phyloP scores from a whole-genome alignment of 192 early-diverging fungal species.

The Coemansia sp. region DNA sequence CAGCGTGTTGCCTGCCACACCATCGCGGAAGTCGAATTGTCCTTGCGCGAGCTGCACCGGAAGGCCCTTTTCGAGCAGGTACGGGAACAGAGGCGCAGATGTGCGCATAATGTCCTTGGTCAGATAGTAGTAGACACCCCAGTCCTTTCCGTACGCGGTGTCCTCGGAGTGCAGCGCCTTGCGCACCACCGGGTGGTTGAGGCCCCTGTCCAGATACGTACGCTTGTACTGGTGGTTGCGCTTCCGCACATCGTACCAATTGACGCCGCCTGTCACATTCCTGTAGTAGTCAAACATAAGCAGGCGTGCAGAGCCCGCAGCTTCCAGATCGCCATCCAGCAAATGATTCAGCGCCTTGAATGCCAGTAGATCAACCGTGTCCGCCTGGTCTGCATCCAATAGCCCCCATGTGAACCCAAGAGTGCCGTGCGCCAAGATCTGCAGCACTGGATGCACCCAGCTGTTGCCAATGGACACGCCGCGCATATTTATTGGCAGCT shows the following conservation, averaged over 20 bases:
- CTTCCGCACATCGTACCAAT: conserved; percentile 76
- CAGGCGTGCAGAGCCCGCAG: conserved; percentile 53
- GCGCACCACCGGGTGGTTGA: conserved; percentile 59
- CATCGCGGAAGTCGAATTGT: conserved; percentile 84
- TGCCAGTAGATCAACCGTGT: conserved; percentile 43
- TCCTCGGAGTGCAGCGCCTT: conserved; percentile 62
- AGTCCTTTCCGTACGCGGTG: conserved; percentile 54
- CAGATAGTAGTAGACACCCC: conserved; percentile 56
- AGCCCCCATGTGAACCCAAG: conserved; percentile 49
- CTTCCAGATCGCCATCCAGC: conserved; percentile 51
- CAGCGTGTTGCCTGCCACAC: conserved; percentile 60
- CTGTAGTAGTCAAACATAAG: conserved; percentile 65
- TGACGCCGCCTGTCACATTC: conserved; percentile 69
- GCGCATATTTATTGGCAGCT: conserved; percentile 44
- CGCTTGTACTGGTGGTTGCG: conserved; percentile 64
- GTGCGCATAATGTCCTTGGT: conserved; percentile 67
- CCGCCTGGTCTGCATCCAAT: conserved; percentile 18
- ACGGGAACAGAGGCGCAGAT: conserved; percentile 56
- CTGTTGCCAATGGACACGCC: conserved; percentile 62
- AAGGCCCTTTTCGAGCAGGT: conserved; percentile 57
- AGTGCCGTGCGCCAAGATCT: conserved; percentile 46
- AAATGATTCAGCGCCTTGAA: conserved; percentile 47
- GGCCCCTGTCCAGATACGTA: conserved; percentile 59
- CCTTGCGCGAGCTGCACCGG: conserved; percentile 71
- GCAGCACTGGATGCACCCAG: conserved; percentile 47